Evolutionary conservation across 345 rosid genomes (phyloP).

Genomic region (Camelina neglecta): DNA sequence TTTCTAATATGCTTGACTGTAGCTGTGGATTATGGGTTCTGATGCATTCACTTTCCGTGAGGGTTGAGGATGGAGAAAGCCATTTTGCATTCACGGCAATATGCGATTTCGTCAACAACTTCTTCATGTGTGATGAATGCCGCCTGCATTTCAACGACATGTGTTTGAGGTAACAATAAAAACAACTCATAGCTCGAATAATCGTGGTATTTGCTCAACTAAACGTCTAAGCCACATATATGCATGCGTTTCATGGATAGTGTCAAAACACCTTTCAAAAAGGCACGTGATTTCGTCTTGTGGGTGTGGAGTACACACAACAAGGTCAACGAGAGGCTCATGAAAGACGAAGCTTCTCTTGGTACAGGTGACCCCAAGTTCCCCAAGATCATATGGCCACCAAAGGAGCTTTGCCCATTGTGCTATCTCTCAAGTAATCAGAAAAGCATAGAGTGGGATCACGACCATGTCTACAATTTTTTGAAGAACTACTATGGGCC

Average conservation of each 20-base stretch:
- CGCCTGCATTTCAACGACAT: slow-evolving; percentile 82
- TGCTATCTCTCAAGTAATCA: slow-evolving; percentile 56
- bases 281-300: slow-evolving; percentile 74
- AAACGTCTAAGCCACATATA: neutral
- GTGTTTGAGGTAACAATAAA: slow-evolving; percentile 74
- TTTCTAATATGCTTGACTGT: slow-evolving; percentile 44
- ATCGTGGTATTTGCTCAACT: neutral
- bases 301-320: slow-evolving; percentile 97
- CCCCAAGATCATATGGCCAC: slow-evolving; percentile 96
- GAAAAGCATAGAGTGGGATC: slow-evolving; percentile 62
- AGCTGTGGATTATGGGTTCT: slow-evolving; percentile 99
- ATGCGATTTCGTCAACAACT: slow-evolving; percentile 86
- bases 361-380: slow-evolving; percentile 81
- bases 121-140: slow-evolving; percentile 94
- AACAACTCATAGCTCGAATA: neutral
- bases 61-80: slow-evolving; percentile 86
- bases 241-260: slow-evolving; percentile 51
- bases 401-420: slow-evolving; percentile 78
- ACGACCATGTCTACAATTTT: slow-evolving; percentile 72
- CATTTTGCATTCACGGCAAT: slow-evolving; percentile 73
- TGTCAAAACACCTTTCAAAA: slow-evolving; percentile 66
- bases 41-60: slow-evolving; percentile 91
- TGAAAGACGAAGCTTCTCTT: slow-evolving; percentile 81
- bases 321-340: slow-evolving; percentile 78
- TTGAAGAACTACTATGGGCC: slow-evolving; percentile 73